Conservation (phyloP, 495 filamentous ascomycete genomes). For the Penicillium waksmanii region DNA sequence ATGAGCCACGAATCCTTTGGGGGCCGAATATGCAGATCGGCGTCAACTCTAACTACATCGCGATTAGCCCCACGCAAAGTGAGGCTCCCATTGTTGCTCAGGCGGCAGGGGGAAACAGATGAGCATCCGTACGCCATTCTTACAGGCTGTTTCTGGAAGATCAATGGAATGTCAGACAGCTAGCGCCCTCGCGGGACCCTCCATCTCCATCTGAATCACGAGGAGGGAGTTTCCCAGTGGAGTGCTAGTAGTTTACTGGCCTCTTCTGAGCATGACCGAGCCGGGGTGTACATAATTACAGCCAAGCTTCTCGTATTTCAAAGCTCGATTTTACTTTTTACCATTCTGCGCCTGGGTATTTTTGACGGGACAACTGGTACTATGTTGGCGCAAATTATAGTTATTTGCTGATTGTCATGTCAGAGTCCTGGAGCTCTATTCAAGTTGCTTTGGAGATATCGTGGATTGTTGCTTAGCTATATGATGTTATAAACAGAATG, state of each 20-base stretch:
- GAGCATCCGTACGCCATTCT: not conserved
- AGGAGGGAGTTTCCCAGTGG: not conserved
- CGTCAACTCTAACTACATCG: slow-evolving; percentile 17
- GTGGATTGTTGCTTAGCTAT: too few relatives aligned
- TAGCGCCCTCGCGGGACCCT: not conserved
- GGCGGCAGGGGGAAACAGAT: not conserved
- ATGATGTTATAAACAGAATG: too few relatives aligned
- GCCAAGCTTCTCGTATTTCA: too few relatives aligned
- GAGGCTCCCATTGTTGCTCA: slow-evolving; percentile 3
- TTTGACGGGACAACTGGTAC: too few relatives aligned
- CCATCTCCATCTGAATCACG: slow-evolving; percentile 2
- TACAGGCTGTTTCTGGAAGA: slow-evolving; percentile 5
- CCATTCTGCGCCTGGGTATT: too few relatives aligned
- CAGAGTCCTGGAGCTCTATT: too few relatives aligned
- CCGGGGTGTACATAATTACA: too few relatives aligned
- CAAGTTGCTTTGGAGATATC: too few relatives aligned
- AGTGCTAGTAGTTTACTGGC: not conserved
- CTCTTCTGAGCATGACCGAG: too few relatives aligned
- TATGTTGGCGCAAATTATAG: too few relatives aligned
- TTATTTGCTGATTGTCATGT: too few relatives aligned
- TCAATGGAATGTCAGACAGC: slow-evolving; percentile 6
- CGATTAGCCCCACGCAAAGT: slow-evolving; percentile 9
- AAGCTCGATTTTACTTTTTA: too few relatives aligned
- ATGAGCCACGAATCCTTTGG: slow-evolving; percentile 15
- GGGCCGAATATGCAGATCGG: slow-evolving; percentile 14